phyloP scores from a whole-genome alignment of 331 rosid species.

The Spiraea crenata region DNA sequence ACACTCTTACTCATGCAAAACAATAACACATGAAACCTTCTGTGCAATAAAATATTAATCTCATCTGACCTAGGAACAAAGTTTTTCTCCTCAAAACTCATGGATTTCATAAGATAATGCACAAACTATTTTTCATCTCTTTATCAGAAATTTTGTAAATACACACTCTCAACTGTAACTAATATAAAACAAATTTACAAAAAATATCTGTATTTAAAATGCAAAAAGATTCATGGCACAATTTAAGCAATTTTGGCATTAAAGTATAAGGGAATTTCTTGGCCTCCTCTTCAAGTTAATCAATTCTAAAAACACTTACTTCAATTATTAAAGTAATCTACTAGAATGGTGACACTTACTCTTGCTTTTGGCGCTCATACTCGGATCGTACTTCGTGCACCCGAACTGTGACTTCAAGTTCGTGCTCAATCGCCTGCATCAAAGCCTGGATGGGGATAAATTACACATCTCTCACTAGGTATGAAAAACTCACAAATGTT shows the following conservation, averaged over 20 bases:
- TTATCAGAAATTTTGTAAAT: background rate
- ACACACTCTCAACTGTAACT: background rate
- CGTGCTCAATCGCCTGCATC: constrained; percentile 79
- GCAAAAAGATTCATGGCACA: background rate
- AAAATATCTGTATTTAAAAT: background rate
- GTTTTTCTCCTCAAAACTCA: too few species aligned
- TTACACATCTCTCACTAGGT: background rate
- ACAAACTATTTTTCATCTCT: too few species aligned
- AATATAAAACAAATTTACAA: background rate
- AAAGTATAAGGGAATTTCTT: background rate
- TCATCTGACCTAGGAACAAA: too few species aligned
- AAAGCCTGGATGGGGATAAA: constrained; percentile 43
- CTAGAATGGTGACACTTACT: constrained; percentile 43
- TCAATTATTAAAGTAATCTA: background rate
- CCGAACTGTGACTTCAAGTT: constrained; percentile 83
- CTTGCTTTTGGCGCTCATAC: constrained; percentile 84
- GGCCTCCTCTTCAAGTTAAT: background rate
- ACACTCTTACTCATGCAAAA: too few species aligned
- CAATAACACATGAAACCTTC: too few species aligned
- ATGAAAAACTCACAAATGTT: background rate
- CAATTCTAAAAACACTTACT: background rate
- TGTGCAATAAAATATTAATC: too few species aligned
- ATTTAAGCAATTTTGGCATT: background rate
- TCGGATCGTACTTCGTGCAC: constrained; percentile 90
- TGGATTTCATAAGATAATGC: too few species aligned